Base-by-base conservation (phyloP, 2,329 filamentous ascomycete genomes). In the Colletotrichum sidae region DNA sequence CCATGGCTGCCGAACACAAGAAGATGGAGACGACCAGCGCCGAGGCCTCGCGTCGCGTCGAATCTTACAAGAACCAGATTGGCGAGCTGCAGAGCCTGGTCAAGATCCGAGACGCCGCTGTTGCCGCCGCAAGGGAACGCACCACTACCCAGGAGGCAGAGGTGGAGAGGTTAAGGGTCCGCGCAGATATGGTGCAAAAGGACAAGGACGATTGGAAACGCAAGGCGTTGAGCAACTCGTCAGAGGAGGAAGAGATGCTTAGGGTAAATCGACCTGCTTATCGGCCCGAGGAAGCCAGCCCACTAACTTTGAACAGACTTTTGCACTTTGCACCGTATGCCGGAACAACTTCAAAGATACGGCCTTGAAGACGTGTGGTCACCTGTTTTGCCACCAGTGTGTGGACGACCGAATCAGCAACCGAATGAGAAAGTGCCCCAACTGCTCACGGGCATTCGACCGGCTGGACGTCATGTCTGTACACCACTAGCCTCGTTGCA, bases 331-430 rank as follows among this genome's bases (percentile, higher is more conserved):
- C 81, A 93, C 93, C 10, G 92, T 98, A 55, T 99, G 96, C 81
- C 92, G 93, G 71, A 91, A 89, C 73, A 93, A 95, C 70, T 94
- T 97, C 82, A 98, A 98, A 79, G 93, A 98, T 74, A 97, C 94
- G 1, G 91, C 91, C 9, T 86, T 99, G 76, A 96, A 96, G 80
- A 94, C 92, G 1, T 99, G 96, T 77, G 96, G 96, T 2, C 96
- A 99, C 77, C 88, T 97, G 53, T 97, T 98, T 78, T 99, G 96
- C 85, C 90, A 90, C 74, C 86, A 89, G 52, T 99, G 96, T 75
- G 92, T 98, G 33, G 93, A 97, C 69, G 92, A 96, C 73, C 90
- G 96, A 62, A 89, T 97, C 67, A 89, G 88, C 50, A 97, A 96
- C 73, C 92, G 96, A 41, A 94, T 95, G 80, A 88, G 96, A 70